These are phyloP conservation scores for Tillandsia leiboldiana DNA, from an alignment of 176 grass and related monocot species.

Conservation along the genomic window DNA sequence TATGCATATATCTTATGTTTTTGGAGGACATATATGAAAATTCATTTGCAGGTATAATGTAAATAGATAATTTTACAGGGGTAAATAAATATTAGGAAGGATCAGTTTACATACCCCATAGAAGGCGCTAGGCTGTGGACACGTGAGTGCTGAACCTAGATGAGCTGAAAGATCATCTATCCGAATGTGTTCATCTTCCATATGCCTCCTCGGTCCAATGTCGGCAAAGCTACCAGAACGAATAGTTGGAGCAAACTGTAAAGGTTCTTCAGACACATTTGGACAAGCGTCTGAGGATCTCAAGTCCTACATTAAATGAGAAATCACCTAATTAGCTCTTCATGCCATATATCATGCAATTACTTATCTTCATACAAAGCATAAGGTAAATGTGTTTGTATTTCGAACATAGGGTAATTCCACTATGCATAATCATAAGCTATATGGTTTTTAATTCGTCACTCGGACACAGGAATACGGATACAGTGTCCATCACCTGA, in stretches of 20 bases:
- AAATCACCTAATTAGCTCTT: background rate
- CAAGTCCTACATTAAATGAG: constrained; percentile 31
- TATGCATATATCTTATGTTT: too few species aligned
- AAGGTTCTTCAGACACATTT: constrained; percentile 13
- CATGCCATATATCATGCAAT: background rate
- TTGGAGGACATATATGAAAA: too few species aligned
- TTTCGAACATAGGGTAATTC: too few species aligned
- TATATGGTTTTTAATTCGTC: too few species aligned
- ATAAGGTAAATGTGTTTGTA: too few species aligned
- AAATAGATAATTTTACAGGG: too few species aligned
- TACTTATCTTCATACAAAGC: too few species aligned
- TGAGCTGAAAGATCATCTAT: constrained; percentile 75
- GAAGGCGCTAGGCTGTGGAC: constrained; percentile 60
- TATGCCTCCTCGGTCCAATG: constrained; percentile 64
- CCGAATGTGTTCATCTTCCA: constrained; percentile 92
- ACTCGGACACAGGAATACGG: background rate
- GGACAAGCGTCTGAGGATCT: constrained; percentile 22
- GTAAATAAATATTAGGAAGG: too few species aligned
- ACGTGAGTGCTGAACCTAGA: constrained; percentile 44
- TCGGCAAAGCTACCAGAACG: constrained; percentile 74
- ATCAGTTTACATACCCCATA: constrained; percentile 48
- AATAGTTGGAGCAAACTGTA: constrained; percentile 48
- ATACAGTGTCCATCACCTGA: background rate
- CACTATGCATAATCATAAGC: too few species aligned
- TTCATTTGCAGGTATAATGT: too few species aligned